Evolutionary conservation across 225 moss, liverwort and hornwort species (phyloP).

Genomic region (Sphagnum tenellum): DNA sequence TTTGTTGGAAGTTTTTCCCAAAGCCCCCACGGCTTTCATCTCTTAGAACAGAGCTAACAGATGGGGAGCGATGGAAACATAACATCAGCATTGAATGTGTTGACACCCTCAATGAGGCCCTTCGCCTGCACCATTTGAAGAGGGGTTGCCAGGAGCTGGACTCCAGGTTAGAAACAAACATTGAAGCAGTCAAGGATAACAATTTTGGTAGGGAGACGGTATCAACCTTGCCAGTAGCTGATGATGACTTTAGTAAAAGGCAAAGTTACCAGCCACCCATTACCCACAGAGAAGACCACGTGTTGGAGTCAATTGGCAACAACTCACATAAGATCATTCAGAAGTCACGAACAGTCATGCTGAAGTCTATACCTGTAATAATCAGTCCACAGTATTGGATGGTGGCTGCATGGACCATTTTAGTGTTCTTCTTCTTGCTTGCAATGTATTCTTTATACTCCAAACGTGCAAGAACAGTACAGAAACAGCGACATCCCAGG

Average conservation of each 20-base stretch:
- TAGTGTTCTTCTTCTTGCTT: slow-evolving; percentile 47
- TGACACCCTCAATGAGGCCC: slow-evolving; percentile 68
- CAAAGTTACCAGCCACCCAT: no score
- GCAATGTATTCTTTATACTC: slow-evolving; percentile 37
- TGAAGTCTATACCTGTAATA: slow-evolving; percentile 8
- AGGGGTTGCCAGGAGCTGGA: slow-evolving; percentile 33
- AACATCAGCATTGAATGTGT: slow-evolving; percentile 76
- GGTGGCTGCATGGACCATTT: slow-evolving; percentile 50
- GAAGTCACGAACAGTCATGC: background rate
- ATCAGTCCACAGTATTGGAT: slow-evolving; percentile 42
- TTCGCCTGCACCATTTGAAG: slow-evolving; percentile 61
- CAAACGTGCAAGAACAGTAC: slow-evolving; percentile 17
- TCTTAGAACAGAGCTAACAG: slow-evolving; percentile 1
- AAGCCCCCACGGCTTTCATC: slow-evolving; percentile 48
- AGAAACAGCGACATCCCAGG: slow-evolving; percentile 6
- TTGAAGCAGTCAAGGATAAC: no score
- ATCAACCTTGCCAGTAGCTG: no score
- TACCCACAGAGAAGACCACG: background rate
- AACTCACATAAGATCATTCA: background rate
- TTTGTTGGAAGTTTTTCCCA: slow-evolving; percentile 78
- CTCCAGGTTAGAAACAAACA: no score
- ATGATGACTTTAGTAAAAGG: no score
- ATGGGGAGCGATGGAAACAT: slow-evolving; percentile 29
- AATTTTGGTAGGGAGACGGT: no score
- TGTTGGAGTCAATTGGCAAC: background rate